Percentiles rank a stretch among this genome's conserved stretches.
phyloP scores from a whole-genome alignment of 2,329 filamentous ascomycete species.

The Herpotrichia juniperi region DNA sequence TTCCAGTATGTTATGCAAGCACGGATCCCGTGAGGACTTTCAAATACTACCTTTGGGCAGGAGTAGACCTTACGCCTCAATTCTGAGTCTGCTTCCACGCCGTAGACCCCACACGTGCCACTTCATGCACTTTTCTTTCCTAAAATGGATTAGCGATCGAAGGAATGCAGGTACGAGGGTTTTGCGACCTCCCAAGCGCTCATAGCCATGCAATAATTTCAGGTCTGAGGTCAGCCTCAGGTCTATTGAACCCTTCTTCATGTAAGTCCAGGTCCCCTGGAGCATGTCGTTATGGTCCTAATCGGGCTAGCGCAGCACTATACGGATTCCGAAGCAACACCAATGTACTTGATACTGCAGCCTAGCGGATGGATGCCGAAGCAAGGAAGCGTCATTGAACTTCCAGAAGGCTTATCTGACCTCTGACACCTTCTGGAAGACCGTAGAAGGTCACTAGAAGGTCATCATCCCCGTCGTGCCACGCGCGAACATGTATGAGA shows the following conservation, averaged over 20 bases:
- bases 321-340: conserved; percentile 1
- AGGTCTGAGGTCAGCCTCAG: not conserved
- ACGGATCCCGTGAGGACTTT: not conserved
- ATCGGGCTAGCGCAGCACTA: conserved; percentile 3
- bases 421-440: not conserved
- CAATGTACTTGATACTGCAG: conserved; percentile 7
- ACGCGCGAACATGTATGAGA: not conserved
- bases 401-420: too few species aligned
- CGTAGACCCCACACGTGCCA: not conserved
- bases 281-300: not conserved
- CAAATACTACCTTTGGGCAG: not conserved
- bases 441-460: not conserved
- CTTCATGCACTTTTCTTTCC: not conserved
- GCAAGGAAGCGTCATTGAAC: not conserved
- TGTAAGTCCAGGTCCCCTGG: too few species aligned
- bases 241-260: not conserved
- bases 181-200: not conserved
- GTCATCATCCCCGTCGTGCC: not conserved
- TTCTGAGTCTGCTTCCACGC: not conserved
- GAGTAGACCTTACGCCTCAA: not conserved
- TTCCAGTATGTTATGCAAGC: not conserved
- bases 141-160: not conserved
- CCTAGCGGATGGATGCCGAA: conserved; percentile 3
- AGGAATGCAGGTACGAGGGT: not conserved
- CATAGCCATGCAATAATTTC: not conserved